Conservation (phyloP, 768 basidiomycete species). For the Butyriboletus loyo region DNA sequence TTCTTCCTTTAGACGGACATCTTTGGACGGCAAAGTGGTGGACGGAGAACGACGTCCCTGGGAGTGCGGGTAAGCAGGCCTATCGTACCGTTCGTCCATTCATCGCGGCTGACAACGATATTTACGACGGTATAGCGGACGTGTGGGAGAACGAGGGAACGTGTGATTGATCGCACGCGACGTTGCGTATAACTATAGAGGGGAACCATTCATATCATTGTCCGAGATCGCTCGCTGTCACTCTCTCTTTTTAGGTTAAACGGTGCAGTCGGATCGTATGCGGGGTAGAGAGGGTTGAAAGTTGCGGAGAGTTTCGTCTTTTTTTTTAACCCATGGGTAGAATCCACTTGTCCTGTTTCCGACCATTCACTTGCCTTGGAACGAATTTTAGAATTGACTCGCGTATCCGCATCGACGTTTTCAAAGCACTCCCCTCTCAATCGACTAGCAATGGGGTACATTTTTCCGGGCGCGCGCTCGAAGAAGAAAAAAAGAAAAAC, state of each 20-base stretch:
- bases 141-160: constrained; percentile 37
- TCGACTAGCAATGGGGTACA: constrained; percentile 1
- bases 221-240: too few relatives aligned
- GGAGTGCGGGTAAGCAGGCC: constrained; percentile 19
- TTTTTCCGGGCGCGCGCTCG: not conserved
- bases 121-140: constrained; percentile 15
- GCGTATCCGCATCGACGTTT: not conserved
- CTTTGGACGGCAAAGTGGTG: constrained; percentile 55
- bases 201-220: not conserved
- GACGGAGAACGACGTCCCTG: constrained; percentile 40
- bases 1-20: constrained; percentile 34
- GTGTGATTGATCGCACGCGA: constrained; percentile 21
- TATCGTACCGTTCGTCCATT: not conserved
- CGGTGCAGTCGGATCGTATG: too few relatives aligned
- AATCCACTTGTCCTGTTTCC: too few relatives aligned
- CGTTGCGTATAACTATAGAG: not conserved
- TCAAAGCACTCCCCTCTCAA: too few relatives aligned
- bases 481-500: too few relatives aligned
- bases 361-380: too few relatives aligned
- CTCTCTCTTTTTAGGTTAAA: too few relatives aligned
- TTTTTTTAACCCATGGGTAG: too few relatives aligned
- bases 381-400: not conserved
- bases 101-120: not conserved
- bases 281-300: too few relatives aligned
- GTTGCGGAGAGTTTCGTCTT: too few relatives aligned